Evolutionary conservation across 306 rosid genomes (phyloP), one percentile per base, ranked within the genome.

Genomic region (Prunus campanulata): DNA sequence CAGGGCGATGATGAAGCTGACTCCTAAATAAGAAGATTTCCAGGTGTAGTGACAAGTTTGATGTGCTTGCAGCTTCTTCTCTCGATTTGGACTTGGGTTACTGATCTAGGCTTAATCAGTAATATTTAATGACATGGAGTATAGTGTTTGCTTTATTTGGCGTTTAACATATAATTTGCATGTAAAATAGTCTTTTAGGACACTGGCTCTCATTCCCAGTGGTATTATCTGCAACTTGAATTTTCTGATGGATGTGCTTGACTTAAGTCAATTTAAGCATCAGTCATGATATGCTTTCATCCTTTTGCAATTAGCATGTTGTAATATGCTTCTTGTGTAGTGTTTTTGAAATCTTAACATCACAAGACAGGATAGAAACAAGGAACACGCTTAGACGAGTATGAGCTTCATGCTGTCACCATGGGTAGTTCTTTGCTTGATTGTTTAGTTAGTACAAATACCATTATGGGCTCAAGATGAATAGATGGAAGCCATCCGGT

Each of bases 1-100:
- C 81, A 80, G 87, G 90, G 86, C 71, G 93, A 80, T 86, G 93
- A 88, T 70, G 93, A 86, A 86, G 90, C 88, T 67, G 90, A 86
- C 86, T 82, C 87, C 79, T 88, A 78, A 62, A 74, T 84, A 88
- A 76, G 88, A 88, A 76, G 88, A 86, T 84, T 82, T 86, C 81
- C 81, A 8, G 87, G 85, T 88, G 90, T 85, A 67, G 83, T 86
- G 87, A 72, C 87, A 88, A 80, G 83, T 88, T 83, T 86, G 83
- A 85, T 86, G 88, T 82, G 74, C 81, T 78, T 78, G 85, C 88
- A 74, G 86, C 80, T 60, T 82, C 57, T 84, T 70, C 72, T 86
- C 80, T 86, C 76, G 82, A 79, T 74, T 68, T 77, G 80, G 78
- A 20, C 80, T 81, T 74, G 86, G 86, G 81, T 82, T 78, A 78